Evolutionary conservation across 2,329 filamentous ascomycete species (phyloP).

Genomic region (Fusarium musae): DNA sequence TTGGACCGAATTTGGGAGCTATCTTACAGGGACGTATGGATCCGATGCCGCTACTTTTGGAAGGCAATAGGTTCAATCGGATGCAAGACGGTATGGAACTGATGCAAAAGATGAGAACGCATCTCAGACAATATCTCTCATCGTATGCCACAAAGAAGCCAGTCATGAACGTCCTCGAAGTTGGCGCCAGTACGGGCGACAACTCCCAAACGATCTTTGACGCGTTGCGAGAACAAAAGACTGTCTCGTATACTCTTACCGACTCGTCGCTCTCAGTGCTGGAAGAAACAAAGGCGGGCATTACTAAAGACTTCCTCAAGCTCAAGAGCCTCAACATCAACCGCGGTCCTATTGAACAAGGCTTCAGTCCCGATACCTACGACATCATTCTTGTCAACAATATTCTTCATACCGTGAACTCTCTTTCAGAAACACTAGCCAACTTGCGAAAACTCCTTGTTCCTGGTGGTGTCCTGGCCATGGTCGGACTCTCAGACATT

Average conservation of each 20-base stretch:
- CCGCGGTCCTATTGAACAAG: background rate
- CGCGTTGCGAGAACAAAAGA: background rate
- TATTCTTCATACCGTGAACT: background rate
- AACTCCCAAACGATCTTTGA: background rate
- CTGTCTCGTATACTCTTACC: background rate
- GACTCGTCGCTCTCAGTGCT: background rate
- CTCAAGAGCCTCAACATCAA: conserved; percentile 16
- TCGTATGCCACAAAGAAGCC: conserved; percentile 5
- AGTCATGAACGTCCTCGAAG: background rate
- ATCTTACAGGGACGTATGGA: conserved; percentile 1
- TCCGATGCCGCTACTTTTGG: background rate
- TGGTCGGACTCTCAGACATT: conserved; percentile 16
- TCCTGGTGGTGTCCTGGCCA: background rate
- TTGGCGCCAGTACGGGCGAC: background rate
- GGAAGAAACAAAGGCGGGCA: background rate
- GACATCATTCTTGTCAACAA: conserved; percentile 15
- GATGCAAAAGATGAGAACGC: background rate
- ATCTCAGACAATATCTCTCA: conserved; percentile 8
- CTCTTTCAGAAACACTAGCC: background rate
- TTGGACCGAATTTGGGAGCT: conserved; percentile 11
- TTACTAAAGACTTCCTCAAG: background rate
- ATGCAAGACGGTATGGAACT: background rate
- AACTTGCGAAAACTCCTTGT: background rate
- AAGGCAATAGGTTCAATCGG: rapidly evolving
- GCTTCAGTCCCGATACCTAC: background rate